Evolutionary conservation across 2,329 filamentous ascomycete species (phyloP).

Genomic region (Clonostachys rhizophaga): DNA sequence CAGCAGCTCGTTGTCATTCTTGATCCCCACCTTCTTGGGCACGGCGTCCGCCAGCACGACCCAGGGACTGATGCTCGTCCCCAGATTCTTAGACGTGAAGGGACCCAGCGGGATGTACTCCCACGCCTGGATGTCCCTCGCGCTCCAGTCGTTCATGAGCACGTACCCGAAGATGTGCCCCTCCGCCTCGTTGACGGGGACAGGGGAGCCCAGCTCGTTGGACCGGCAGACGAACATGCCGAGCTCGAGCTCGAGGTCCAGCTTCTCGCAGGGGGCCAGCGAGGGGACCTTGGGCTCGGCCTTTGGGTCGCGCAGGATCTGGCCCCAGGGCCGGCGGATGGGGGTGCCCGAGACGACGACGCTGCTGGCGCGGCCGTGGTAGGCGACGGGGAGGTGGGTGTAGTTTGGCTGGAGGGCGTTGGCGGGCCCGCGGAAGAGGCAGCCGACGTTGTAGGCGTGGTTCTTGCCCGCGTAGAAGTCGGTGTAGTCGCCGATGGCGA

Average conservation of each 20-base stretch:
- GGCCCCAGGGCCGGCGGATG: conserved; percentile 68
- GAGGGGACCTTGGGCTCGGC: conserved; percentile 50
- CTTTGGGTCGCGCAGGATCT: conserved; percentile 52
- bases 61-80: conserved; percentile 52
- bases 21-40: conserved; percentile 8
- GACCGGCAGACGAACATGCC: conserved; percentile 67
- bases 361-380: conserved; percentile 74
- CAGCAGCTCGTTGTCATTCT: conserved; percentile 25
- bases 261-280: conserved; percentile 51
- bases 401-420: conserved; percentile 81
- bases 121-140: conserved; percentile 49
- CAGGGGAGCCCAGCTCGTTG: conserved; percentile 62
- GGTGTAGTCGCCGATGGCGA: conserved; percentile 78
- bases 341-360: conserved; percentile 72
- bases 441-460: conserved; percentile 67
- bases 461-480: conserved; percentile 81
- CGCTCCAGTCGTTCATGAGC: conserved; percentile 55
- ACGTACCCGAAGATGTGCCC: conserved; percentile 40
- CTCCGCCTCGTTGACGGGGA: conserved; percentile 62
- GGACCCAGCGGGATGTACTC: conserved; percentile 55
- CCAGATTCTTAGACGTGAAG: conserved; percentile 52
- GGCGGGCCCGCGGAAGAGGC: conserved; percentile 66
- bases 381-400: conserved; percentile 73
- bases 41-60: conserved; percentile 27
- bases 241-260: conserved; percentile 77